phyloP scores from a whole-genome alignment of 805 yeast species.

The Debaryomyces prosopidis region DNA sequence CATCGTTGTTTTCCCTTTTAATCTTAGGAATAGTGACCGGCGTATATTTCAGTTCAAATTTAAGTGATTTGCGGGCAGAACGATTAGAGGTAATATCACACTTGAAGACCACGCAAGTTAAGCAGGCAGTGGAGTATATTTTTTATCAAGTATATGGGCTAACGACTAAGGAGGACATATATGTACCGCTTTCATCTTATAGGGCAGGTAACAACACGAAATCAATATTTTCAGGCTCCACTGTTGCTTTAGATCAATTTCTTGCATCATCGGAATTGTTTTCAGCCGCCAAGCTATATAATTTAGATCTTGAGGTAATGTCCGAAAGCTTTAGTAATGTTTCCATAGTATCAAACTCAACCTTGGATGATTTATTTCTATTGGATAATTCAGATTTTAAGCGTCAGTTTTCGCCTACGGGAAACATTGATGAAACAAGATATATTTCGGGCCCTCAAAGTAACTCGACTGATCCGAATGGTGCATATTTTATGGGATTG shows the following conservation, averaged over 20 bases:
- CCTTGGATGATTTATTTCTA: constrained; percentile 47
- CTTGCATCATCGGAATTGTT: constrained; percentile 63
- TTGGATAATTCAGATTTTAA: constrained; percentile 41
- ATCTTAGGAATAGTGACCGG: constrained; percentile 75
- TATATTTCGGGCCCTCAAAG: constrained; percentile 62
- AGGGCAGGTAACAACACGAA: constrained; percentile 71
- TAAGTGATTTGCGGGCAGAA: constrained; percentile 63
- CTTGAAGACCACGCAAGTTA: constrained; percentile 75
- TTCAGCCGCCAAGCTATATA: constrained; percentile 67
- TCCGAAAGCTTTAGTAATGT: constrained; percentile 30
- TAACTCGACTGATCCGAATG: constrained; percentile 30
- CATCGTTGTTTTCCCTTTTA: constrained; percentile 67
- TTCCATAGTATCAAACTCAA: constrained; percentile 24
- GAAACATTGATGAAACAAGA: constrained; percentile 8
- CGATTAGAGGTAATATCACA: constrained; percentile 77
- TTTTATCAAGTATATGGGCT: constrained; percentile 72
- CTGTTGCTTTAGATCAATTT: constrained; percentile 52
- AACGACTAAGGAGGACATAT: constrained; percentile 59
- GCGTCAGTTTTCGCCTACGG: constrained; percentile 20
- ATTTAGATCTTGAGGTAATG: constrained; percentile 53
- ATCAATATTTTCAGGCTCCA: constrained; percentile 45
- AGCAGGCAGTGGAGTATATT: constrained; percentile 61
- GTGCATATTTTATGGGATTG: constrained; percentile 63
- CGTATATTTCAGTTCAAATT: constrained; percentile 66
- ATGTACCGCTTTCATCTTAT: constrained; percentile 58